Evolutionary conservation across 2,329 filamentous ascomycete genomes (phyloP), one percentile per base, ranked within the genome.

Genomic region (Hypoxylon sp.): DNA sequence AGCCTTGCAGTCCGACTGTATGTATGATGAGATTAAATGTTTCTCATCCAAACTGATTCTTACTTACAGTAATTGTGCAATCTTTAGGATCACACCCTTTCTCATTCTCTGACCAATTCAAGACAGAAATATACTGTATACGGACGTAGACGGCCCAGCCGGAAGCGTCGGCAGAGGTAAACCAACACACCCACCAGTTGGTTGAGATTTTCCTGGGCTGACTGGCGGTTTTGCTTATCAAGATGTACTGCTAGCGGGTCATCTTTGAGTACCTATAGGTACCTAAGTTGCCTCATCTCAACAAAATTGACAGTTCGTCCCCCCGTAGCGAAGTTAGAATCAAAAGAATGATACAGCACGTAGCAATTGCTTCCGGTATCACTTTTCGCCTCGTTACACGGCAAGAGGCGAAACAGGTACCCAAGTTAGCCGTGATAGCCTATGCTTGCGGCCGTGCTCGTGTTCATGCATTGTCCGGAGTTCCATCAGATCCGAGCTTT

Each of bases 401-500:
- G 49, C 41, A 58, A 53, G 36, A 48, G 36, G 21, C 56, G 60
- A 65, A 55, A 68, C 65, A 32, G n/a, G 25, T 19, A 19, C 6
- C 10, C 17, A 11, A 21, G 38, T 21, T 43, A 43, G 38, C 38
- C 38, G 14, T 43, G n/a, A 17, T 43, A 36, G 14, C 32, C 21
- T 58, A 55, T 60, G 57, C 57, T 58, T 45, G 36, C 45, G 60
- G 23, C 52, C 58, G 67, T 67, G 60, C 60, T 56, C 48, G 41
- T 23, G 41, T 58, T 58, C 52, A 60, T 58, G 64, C 64, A 41
- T 43, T 52, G 53, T 23, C 51, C 60, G 55, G 60, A 56, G 30
- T 49, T 25, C 50, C 30, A 56, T 66, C 32, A 50, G 66, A 69
- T 67, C 56, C 63, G 60, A 59, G 53, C 41, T 64, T 53, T 36